These are phyloP conservation scores for Neurospora sp. DNA, from an alignment of 495 filamentous ascomycete species.

Conservation along the genomic window DNA sequence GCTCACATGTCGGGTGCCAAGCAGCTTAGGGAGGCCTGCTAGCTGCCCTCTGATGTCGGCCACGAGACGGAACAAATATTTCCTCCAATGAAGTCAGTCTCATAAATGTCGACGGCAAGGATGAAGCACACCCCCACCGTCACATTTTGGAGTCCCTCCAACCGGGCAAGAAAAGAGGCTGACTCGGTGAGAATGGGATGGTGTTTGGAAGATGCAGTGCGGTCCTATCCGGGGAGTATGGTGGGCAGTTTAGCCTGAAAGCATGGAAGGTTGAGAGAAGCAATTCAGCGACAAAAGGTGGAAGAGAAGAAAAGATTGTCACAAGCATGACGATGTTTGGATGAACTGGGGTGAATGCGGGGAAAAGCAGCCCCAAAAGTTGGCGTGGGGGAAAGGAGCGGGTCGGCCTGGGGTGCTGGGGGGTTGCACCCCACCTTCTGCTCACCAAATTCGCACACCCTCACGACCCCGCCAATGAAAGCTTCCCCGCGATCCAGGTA, in stretches of 20 bases:
- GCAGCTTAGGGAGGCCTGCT: background rate
- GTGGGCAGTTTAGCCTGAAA: background rate
- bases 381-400: background rate
- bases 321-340: background rate
- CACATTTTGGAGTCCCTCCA: background rate
- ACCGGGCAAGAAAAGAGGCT: background rate
- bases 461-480: background rate
- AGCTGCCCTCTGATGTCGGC: background rate
- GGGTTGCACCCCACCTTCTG: background rate
- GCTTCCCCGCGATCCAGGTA: background rate
- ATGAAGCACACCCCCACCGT: background rate
- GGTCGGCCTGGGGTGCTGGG: background rate
- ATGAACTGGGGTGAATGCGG: background rate
- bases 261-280: background rate
- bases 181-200: background rate
- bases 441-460: background rate
- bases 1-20: background rate
- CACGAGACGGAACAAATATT: constrained; percentile 17
- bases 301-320: background rate
- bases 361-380: background rate
- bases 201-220: background rate
- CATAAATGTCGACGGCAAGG: background rate
- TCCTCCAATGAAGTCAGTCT: constrained; percentile 17
- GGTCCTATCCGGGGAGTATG: background rate
- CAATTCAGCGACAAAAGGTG: background rate